Percentiles rank a stretch among this genome's conserved stretches.
Evolutionary conservation across 1,139 yeast genomes (phyloP).

Genomic region (Candida dubliniensis): DNA sequence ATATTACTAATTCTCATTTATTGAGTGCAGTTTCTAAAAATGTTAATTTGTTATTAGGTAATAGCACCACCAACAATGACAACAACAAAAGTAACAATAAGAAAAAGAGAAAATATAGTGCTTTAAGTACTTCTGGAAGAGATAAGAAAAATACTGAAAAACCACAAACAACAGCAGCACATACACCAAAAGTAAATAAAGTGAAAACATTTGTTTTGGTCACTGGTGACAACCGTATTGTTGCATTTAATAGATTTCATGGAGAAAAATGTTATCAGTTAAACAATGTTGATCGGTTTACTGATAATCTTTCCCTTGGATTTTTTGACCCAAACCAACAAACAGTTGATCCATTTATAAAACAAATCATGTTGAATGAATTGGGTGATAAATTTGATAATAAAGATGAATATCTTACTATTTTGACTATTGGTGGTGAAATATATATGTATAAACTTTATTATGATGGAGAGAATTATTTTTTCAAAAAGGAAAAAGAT

Average conservation of each 20-base stretch:
- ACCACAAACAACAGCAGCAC: constrained; percentile 12
- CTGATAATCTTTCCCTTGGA: constrained; percentile 52
- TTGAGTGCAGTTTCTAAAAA: constrained; percentile 45
- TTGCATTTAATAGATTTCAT: constrained; percentile 64
- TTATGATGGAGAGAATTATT: constrained; percentile 50
- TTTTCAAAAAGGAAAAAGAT: constrained; percentile 51
- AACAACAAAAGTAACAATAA: no score
- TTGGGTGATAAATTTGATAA: constrained; percentile 58
- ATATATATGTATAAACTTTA: constrained; percentile 63
- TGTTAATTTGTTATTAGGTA: constrained; percentile 28
- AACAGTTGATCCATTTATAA: constrained; percentile 73
- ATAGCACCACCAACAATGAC: not conserved
- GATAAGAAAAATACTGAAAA: no score
- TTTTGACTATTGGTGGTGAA: constrained; percentile 81
- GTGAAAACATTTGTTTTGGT: constrained; percentile 63
- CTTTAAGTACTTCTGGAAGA: not conserved
- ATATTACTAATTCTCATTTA: constrained; percentile 50
- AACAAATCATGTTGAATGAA: constrained; percentile 64
- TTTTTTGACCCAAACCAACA: constrained; percentile 60
- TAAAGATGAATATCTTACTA: constrained; percentile 59
- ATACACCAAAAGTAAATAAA: constrained; percentile 26
- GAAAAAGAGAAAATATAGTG: constrained; percentile 33
- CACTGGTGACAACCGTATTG: constrained; percentile 74
- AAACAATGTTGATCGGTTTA: constrained; percentile 56
- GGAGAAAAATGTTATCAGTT: constrained; percentile 67